A percentile compares a stretch with the other conserved stretches of the same genome.
Evolutionary conservation across 306 rosid species (phyloP).

Genomic region (Cicer judaicum): DNA sequence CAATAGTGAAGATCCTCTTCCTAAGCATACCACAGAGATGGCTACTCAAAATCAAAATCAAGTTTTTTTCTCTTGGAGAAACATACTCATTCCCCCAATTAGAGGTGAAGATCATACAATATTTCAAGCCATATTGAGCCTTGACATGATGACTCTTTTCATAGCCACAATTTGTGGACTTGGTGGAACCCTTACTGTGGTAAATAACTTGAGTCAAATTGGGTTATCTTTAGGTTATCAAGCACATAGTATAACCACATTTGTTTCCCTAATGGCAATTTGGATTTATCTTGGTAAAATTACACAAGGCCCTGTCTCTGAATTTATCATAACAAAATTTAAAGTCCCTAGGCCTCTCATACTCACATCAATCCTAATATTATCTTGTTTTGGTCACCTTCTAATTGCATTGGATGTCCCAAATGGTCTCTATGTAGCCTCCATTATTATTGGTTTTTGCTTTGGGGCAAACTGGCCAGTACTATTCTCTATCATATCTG

Average conservation of each 20-base stretch:
- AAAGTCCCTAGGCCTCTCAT: conserved; percentile 59
- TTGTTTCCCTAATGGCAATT: conserved; percentile 62
- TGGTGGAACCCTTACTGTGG: conserved; percentile 60
- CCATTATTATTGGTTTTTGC: conserved; percentile 69
- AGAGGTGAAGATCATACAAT: conserved; percentile 72
- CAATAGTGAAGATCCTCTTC: conserved; percentile 15
- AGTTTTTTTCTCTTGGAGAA: conserved; percentile 47
- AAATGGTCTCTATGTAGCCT: conserved; percentile 63
- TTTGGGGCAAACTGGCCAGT: conserved; percentile 86
- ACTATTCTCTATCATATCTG: conserved; percentile 77
- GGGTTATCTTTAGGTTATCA: conserved; percentile 62
- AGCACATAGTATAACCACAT: conserved; percentile 48
- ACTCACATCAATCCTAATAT: conserved; percentile 50
- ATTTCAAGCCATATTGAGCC: conserved; percentile 62
- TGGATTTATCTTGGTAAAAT: conserved; percentile 64
- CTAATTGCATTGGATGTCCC: conserved; percentile 58
- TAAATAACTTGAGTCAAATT: conserved; percentile 69
- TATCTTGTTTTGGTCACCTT: conserved; percentile 58
- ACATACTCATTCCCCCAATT: conserved; percentile 44
- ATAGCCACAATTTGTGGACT: conserved; percentile 63
- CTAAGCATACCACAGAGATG: conserved; percentile 38
- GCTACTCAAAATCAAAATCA: not conserved
- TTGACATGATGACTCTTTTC: conserved; percentile 66
- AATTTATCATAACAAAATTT: conserved; percentile 44
- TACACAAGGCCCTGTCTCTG: conserved; percentile 54